phyloP scores from a whole-genome alignment of 306 rosid genomes.

The Pachyrhizus erosus region DNA sequence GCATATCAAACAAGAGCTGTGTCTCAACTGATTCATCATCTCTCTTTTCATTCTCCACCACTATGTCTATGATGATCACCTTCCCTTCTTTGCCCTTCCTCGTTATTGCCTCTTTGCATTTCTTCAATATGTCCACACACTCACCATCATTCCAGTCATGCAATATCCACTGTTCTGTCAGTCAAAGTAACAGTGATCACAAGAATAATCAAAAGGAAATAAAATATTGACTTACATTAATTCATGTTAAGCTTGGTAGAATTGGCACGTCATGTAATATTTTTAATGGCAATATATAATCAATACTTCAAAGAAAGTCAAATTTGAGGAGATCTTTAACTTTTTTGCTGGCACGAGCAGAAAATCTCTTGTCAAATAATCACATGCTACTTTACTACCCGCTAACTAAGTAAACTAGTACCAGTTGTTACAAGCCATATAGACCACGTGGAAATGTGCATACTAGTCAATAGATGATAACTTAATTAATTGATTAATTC shows the following conservation, averaged over 20 bases:
- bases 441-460: no score
- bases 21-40: neutral
- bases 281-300: neutral
- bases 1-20: constrained; percentile 38
- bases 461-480: neutral
- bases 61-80: constrained; percentile 40
- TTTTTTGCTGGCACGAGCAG: neutral
- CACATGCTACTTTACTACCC: neutral
- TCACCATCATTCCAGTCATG: constrained; percentile 42
- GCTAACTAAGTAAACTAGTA: neutral
- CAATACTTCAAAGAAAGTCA: neutral
- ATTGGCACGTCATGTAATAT: no score
- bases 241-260: neutral
- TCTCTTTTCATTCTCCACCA: neutral
- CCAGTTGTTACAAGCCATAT: neutral
- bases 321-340: neutral
- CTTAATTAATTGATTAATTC: neutral
- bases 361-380: neutral
- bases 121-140: constrained; percentile 23
- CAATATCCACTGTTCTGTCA: constrained; percentile 30
- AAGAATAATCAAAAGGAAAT: neutral
- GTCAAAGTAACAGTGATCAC: neutral
- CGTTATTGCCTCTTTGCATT: constrained; percentile 32
- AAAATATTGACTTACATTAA: neutral
- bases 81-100: neutral